phyloP scores from a whole-genome alignment of 345 rosid genomes.

The Moricandia moricandioides region DNA sequence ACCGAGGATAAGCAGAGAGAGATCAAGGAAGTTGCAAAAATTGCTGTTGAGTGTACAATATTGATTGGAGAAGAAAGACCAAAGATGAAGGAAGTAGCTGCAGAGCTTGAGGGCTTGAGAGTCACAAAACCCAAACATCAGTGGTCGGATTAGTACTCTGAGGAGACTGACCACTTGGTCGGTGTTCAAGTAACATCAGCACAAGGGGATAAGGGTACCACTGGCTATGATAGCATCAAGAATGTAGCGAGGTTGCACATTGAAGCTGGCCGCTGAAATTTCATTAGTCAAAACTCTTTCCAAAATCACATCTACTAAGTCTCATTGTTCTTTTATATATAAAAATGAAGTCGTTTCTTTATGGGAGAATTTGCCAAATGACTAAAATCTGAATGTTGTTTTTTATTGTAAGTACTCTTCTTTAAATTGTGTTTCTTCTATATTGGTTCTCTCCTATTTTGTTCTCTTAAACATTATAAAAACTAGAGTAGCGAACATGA shows the following conservation, averaged over 20 bases:
- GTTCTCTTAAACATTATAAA: not conserved
- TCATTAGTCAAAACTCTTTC: not conserved
- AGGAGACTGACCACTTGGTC: not conserved
- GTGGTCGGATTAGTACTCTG: not conserved
- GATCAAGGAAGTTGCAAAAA: not conserved
- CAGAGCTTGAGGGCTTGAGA: not conserved
- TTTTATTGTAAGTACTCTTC: no score
- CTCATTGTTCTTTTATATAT: no score
- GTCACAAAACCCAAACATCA: not conserved
- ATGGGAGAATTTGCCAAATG: not conserved
- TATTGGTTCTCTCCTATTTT: not conserved
- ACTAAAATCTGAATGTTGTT: no score
- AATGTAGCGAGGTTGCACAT: not conserved
- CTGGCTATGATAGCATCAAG: constrained; percentile 10
- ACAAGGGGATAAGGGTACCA: not conserved
- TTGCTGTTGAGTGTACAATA: not conserved
- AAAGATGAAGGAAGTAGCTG: not conserved
- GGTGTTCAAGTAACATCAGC: not conserved
- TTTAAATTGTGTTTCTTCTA: no score
- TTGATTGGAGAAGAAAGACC: not conserved
- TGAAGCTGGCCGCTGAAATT: not conserved
- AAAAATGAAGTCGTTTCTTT: constrained; percentile 22
- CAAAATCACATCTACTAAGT: not conserved
- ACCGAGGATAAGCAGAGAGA: not conserved
- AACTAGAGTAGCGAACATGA: not conserved